Base-by-base conservation (phyloP, 176 grass and related monocot species). In the Triticum timopheevii region DNA sequence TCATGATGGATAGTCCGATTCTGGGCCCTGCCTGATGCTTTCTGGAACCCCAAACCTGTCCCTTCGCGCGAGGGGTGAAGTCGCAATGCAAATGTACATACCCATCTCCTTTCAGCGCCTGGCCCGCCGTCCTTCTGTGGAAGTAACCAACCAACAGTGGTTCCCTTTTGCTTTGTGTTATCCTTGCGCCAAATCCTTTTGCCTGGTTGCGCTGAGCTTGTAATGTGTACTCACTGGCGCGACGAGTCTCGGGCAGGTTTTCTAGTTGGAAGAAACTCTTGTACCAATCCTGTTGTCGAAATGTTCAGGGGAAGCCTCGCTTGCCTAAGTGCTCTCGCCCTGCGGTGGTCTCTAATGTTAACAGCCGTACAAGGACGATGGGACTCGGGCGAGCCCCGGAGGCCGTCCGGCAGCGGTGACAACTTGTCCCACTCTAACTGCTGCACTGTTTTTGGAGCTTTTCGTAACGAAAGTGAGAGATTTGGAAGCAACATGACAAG, bases 11-110 rank as follows among this genome's bases (percentile, higher is more conserved):
- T 61, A 47, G 42, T 27, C 23, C 31, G 40, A 65, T 50, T 12
- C 31, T 62, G 4, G 58, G 80, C 61, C 65, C 15, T 4, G 64
- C 34, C 27, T 23, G 17, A 30, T 77, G 77, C 61, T 67, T 24
- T 58, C 25, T 30, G 36, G 47, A 80, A 17, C 27, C 34, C 59
- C 19, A 9, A 58, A 16, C 22, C 8, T 10, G 44, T 19, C 1
- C 30, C 17, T 45, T 28, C 0, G 45, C 36, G 34, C 1, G 76
- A 68, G 7, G 89, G 70, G 63, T 33, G 33, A 78, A 78, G 86
- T 19, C 17, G 25, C 28, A 25, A n/a, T 38, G 77, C 36, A 38
- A 40, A 15, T 88, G 82, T 82, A 88, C 77, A 91, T 88, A 91
- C 23, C 39, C 61, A 19, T 40, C 33, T 45, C 85, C 27, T 75